Evolutionary conservation across 2,329 filamentous ascomycete species (phyloP).

Genomic region (Alternaria conjuncta): DNA sequence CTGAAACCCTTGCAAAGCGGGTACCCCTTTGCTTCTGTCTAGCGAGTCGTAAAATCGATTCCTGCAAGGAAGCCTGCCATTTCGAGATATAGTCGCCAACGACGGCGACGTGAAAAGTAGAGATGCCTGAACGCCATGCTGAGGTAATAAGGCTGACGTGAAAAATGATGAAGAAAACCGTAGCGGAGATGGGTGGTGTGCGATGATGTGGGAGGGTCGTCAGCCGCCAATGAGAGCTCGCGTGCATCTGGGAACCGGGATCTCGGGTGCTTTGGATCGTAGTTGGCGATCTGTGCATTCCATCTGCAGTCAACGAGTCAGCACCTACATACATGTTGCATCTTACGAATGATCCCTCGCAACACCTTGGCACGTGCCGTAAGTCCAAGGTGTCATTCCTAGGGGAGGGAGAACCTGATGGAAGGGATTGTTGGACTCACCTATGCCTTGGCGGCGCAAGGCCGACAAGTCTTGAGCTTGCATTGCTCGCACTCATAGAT

Average conservation of each 20-base stretch:
- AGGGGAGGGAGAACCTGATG: not conserved
- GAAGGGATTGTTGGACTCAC: constrained; percentile 19
- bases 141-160: constrained; percentile 36
- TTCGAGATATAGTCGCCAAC: constrained; percentile 31
- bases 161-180: constrained; percentile 18
- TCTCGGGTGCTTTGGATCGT: constrained; percentile 27
- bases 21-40: constrained; percentile 42
- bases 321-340: constrained; percentile 25
- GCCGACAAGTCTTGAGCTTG: constrained; percentile 59
- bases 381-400: not conserved
- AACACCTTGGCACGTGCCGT: constrained; percentile 19
- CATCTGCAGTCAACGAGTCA: constrained; percentile 33
- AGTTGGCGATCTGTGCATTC: constrained; percentile 34
- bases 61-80: constrained; percentile 24
- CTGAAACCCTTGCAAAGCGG: constrained; percentile 38
- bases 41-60: constrained; percentile 27
- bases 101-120: constrained; percentile 24
- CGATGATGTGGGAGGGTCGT: not conserved
- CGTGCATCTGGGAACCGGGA: constrained; percentile 14
- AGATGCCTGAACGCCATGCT: constrained; percentile 47
- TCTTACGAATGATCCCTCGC: constrained; percentile 11
- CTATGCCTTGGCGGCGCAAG: constrained; percentile 55
- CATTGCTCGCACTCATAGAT: constrained; percentile 60
- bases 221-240: constrained; percentile 21
- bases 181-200: constrained; percentile 9